These are phyloP conservation scores for Solioccasus polychromus DNA, from an alignment of 768 basidiomycete genomes.

Conservation along the genomic window DNA sequence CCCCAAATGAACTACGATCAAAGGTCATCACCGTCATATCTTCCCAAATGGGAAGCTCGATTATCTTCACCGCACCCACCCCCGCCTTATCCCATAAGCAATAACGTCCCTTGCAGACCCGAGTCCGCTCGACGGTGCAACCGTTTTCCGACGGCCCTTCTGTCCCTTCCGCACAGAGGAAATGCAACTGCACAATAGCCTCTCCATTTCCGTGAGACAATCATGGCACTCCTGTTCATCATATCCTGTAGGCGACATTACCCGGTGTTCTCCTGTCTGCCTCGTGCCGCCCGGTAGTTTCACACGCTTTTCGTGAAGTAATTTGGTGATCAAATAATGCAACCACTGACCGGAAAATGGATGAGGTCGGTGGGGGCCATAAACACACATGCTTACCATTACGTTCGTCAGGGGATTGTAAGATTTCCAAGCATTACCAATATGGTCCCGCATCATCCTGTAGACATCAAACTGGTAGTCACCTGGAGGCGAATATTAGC, in stretches of 20 bases:
- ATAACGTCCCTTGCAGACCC: conserved; percentile 60
- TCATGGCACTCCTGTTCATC: conserved; percentile 69
- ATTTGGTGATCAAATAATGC: conserved; percentile 75
- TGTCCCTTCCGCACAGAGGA: conserved; percentile 32
- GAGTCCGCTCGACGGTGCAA: conserved; percentile 14
- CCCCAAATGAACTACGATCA: too few relatives aligned
- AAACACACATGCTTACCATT: conserved; percentile 54
- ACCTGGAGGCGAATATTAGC: conserved; percentile 41
- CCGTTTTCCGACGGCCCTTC: conserved; percentile 37
- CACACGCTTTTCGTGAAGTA: conserved; percentile 67
- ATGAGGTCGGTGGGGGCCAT: conserved; percentile 5
- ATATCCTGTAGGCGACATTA: conserved; percentile 37
- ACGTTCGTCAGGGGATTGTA: conserved; percentile 87
- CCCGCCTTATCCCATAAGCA: conserved; percentile 53
- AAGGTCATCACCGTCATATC: background rate
- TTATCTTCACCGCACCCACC: conserved; percentile 50
- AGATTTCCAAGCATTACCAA: conserved; percentile 63
- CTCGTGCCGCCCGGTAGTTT: conserved; percentile 49
- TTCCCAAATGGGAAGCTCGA: conserved; percentile 15
- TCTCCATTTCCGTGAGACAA: conserved; percentile 65
- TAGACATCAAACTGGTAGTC: conserved; percentile 97
- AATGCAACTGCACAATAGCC: conserved; percentile 49
- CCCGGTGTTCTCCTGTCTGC: conserved; percentile 19
- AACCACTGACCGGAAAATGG: conserved; percentile 66
- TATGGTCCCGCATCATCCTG: conserved; percentile 73